Evolutionary conservation across 2,329 filamentous ascomycete genomes (phyloP).

Genomic region (Cadophora luteo-olivacea): DNA sequence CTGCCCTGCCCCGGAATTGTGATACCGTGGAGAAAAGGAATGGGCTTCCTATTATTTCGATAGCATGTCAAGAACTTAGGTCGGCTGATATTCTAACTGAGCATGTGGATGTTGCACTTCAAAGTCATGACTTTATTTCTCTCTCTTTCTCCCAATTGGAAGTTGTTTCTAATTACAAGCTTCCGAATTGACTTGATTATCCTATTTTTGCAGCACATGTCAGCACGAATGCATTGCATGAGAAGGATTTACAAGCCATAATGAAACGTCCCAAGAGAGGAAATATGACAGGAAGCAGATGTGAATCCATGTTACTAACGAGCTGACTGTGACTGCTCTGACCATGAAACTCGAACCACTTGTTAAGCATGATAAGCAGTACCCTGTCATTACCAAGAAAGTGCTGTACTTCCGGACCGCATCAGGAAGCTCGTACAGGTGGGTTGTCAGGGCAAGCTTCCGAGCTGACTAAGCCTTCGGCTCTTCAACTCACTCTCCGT

Average conservation of each 20-base stretch:
- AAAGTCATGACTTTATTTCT: background rate
- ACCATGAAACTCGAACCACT: too few relatives aligned
- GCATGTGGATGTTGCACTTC: background rate
- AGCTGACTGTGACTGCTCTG: too few relatives aligned
- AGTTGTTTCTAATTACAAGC: background rate
- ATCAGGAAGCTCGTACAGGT: background rate
- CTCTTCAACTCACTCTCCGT: background rate
- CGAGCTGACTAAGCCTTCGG: background rate
- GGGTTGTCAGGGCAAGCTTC: background rate
- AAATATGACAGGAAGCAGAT: too few relatives aligned
- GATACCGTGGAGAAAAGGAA: background rate
- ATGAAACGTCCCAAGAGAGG: too few relatives aligned
- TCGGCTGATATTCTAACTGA: background rate
- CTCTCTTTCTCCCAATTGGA: background rate
- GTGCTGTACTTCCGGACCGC: background rate
- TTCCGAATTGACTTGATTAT: background rate
- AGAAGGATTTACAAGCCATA: too few relatives aligned
- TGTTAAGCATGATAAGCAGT: too few relatives aligned
- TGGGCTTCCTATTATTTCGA: background rate
- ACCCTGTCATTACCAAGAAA: background rate
- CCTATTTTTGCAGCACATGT: background rate
- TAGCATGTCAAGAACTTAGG: background rate
- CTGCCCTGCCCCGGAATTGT: background rate
- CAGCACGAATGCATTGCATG: background rate
- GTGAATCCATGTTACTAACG: too few relatives aligned